phyloP scores from a whole-genome alignment of 768 basidiomycete species.

The Termitomyces eurrhizus region DNA sequence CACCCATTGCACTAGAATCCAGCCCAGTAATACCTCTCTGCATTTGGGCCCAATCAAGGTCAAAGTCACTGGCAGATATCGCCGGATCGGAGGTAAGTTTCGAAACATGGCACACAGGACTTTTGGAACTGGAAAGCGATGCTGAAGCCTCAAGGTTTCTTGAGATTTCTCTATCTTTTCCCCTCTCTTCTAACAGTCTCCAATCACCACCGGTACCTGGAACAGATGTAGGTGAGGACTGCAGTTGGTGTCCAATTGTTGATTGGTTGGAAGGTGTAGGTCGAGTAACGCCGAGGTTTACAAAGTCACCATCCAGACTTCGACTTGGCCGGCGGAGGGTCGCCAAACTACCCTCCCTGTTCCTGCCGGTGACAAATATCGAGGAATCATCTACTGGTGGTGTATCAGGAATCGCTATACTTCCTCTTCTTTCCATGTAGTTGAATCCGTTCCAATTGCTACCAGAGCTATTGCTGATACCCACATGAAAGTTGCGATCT shows the following conservation, averaged over 20 bases:
- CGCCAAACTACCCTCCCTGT: constrained; percentile 54
- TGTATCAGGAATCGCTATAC: constrained; percentile 50
- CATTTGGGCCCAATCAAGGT: constrained; percentile 37
- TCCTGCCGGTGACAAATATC: constrained; percentile 27
- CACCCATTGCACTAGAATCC: constrained; percentile 24
- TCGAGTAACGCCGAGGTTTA: constrained; percentile 8
- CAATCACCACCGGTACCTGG: constrained; percentile 57
- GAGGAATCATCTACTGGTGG: constrained; percentile 15
- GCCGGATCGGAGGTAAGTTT: background rate
- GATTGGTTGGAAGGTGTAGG: background rate
- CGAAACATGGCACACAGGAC: background rate
- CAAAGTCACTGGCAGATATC: constrained; percentile 32
- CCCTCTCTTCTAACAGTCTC: constrained; percentile 46
- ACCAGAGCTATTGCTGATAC: constrained; percentile 21
- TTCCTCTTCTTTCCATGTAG: constrained; percentile 40
- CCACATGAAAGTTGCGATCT: constrained; percentile 21
- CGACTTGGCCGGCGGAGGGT: constrained; percentile 60
- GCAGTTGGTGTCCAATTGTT: constrained; percentile 15
- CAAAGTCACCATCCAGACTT: constrained; percentile 49
- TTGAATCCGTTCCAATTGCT: constrained; percentile 18
- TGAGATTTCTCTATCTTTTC: constrained; percentile 23
- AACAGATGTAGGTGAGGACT: constrained; percentile 33
- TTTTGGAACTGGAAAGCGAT: background rate
- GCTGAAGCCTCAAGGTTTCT: constrained; percentile 6
- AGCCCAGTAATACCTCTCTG: constrained; percentile 27